Evolutionary conservation across 306 rosid genomes (phyloP).

Genomic region (Neltuma alba): DNA sequence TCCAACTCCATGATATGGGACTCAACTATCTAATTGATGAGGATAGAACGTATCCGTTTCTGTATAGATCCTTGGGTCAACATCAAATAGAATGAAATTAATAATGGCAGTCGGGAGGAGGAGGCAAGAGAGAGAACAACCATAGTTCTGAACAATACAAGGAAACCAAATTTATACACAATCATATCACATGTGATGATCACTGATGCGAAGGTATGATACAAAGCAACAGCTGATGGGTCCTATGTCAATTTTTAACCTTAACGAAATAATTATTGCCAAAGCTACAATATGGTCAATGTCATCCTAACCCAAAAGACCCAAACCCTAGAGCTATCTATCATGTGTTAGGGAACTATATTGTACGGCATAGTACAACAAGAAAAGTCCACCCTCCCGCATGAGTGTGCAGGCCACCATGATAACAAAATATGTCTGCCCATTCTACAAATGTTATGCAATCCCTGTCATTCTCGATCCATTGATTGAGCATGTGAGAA

Average conservation of each 20-base stretch:
- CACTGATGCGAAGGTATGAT: slow-evolving; percentile 47
- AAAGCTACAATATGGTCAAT: slow-evolving; percentile 51
- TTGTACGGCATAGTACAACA: slow-evolving; percentile 48
- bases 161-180: slow-evolving; percentile 39
- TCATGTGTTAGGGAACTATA: slow-evolving; percentile 39
- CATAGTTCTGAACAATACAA: slow-evolving; percentile 17
- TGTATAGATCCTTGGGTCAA: not conserved
- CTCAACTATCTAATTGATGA: no score
- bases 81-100: not conserved
- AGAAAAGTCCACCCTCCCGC: slow-evolving; percentile 42
- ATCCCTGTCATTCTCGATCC: slow-evolving; percentile 56
- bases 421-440: slow-evolving; percentile 17
- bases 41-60: no score
- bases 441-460: slow-evolving; percentile 18
- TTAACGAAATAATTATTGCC: slow-evolving; percentile 49
- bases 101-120: not conserved
- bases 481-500: slow-evolving; percentile 61
- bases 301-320: slow-evolving; percentile 48
- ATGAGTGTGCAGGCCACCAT: slow-evolving; percentile 13
- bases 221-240: slow-evolving; percentile 50
- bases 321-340: slow-evolving; percentile 46
- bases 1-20: no score
- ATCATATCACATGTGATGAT: slow-evolving; percentile 38
- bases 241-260: slow-evolving; percentile 55
- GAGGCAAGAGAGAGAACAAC: no score